phyloP scores from a whole-genome alignment of 768 basidiomycete species.

The Kwoniella botswanensis region DNA sequence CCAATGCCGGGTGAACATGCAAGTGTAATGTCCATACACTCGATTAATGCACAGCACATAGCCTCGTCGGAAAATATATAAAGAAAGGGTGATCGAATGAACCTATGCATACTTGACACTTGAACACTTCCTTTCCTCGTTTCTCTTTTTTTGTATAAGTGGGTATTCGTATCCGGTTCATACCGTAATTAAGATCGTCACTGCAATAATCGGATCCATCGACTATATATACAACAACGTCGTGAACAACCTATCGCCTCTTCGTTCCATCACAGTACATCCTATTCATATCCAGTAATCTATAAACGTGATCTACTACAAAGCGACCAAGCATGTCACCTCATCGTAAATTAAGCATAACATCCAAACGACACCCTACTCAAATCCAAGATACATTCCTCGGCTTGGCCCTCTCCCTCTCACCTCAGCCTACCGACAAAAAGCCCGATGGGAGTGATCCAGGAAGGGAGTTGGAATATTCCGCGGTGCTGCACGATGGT shows the following conservation, averaged over 20 bases:
- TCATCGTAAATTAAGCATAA: constrained; percentile 31
- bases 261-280: neutral
- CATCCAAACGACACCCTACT: constrained; percentile 31
- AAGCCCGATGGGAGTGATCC: constrained; percentile 1
- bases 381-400: constrained; percentile 48
- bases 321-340: constrained; percentile 28
- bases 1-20: constrained; percentile 3
- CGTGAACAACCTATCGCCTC: neutral
- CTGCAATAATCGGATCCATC: too few species aligned
- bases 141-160: too few species aligned
- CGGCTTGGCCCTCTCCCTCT: constrained; percentile 39
- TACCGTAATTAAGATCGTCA: too few species aligned
- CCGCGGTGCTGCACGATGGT: constrained; percentile 48
- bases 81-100: neutral
- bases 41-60: neutral
- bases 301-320: neutral
- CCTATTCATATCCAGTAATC: neutral
- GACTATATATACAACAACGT: neutral
- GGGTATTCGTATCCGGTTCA: too few species aligned
- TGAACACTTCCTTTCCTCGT: too few species aligned
- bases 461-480: constrained; percentile 41
- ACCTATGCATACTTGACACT: too few species aligned
- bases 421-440: constrained; percentile 5
- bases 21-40: neutral
- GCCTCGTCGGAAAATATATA: neutral